Percentiles rank a stretch among this genome's conserved stretches.
phyloP scores from a whole-genome alignment of 805 yeast genomes.

The Geotrichum ghanense region DNA sequence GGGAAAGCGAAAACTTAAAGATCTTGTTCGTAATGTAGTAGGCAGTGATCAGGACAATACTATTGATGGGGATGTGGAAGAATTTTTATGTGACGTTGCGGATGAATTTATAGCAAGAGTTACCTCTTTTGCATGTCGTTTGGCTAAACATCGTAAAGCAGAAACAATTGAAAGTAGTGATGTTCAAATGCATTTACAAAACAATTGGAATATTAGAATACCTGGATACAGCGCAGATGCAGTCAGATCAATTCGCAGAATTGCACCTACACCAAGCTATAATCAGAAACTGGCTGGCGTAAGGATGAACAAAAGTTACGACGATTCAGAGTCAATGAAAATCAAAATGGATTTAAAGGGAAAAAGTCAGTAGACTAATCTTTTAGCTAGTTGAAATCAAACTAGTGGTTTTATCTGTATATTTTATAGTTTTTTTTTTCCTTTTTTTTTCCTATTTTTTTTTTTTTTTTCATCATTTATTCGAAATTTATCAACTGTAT shows the following conservation, averaged over 20 bases:
- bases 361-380: no score
- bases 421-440: no score
- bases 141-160: constrained; percentile 88
- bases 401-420: no score
- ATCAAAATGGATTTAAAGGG: no score
- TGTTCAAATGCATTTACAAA: constrained; percentile 80
- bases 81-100: constrained; percentile 77
- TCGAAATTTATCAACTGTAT: no score
- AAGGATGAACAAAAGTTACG: constrained; percentile 13
- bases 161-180: constrained; percentile 82
- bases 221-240: constrained; percentile 94
- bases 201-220: constrained; percentile 88
- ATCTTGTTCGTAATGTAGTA: constrained; percentile 59
- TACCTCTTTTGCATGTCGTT: constrained; percentile 83
- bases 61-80: constrained; percentile 92
- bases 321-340: no score
- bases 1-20: constrained; percentile 81
- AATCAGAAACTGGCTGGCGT: constrained; percentile 30
- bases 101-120: constrained; percentile 91
- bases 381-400: no score
- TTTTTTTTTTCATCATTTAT: no score
- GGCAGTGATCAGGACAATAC: constrained; percentile 79
- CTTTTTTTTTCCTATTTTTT: no score
- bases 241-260: constrained; percentile 42
- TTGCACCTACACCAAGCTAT: constrained; percentile 29